phyloP scores from a whole-genome alignment of 345 rosid genomes.

The Populus ilicifolia region DNA sequence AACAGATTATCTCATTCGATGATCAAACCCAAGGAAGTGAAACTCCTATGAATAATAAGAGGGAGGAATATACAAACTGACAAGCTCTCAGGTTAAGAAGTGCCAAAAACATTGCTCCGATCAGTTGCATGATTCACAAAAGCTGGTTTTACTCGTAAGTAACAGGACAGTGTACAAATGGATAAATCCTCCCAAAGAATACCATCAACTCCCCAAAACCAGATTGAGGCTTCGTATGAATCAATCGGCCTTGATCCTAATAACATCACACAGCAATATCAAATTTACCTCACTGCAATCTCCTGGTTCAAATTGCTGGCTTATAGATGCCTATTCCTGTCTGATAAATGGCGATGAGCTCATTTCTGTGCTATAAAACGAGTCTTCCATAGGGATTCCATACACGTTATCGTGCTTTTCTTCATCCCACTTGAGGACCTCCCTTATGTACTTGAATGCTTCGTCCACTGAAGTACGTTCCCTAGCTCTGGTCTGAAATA shows the following conservation, averaged over 20 bases:
- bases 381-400: constrained; percentile 37
- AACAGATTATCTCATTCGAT: no score
- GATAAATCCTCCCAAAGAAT: neutral
- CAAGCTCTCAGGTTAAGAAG: neutral
- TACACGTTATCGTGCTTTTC: constrained; percentile 42
- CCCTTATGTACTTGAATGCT: constrained; percentile 52
- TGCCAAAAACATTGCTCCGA: neutral
- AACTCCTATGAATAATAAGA: neutral
- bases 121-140: neutral
- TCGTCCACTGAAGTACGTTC: constrained; percentile 40
- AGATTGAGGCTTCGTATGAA: neutral
- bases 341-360: constrained; percentile 42
- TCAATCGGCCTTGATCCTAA: neutral
- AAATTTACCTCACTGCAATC: neutral
- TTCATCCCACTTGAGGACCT: constrained; percentile 63
- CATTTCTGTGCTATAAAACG: constrained; percentile 47
- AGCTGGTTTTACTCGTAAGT: neutral
- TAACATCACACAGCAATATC: neutral
- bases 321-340: constrained; percentile 21
- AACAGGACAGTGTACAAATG: neutral
- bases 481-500: constrained; percentile 39
- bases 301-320: neutral
- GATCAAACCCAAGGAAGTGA: neutral
- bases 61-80: neutral
- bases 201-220: neutral